phyloP scores from a whole-genome alignment of 2,329 filamentous ascomycete genomes.

The Mycocentrospora acerina region DNA sequence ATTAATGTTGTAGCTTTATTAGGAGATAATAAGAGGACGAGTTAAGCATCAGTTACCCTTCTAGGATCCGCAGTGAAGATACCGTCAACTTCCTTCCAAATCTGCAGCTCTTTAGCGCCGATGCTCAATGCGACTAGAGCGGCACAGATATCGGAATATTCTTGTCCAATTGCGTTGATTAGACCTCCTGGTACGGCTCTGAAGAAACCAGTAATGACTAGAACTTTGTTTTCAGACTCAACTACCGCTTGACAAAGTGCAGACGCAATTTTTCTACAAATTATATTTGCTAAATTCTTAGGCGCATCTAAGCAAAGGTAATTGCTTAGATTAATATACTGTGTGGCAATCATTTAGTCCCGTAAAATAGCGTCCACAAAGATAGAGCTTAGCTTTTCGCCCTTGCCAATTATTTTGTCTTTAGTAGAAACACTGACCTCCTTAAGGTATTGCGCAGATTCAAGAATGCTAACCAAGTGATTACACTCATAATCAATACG shows the following conservation, averaged over 20 bases:
- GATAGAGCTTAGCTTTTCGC: constrained; percentile 91
- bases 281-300: constrained; percentile 47
- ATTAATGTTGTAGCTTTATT: constrained; percentile 95
- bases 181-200: constrained; percentile 89
- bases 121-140: constrained; percentile 87
- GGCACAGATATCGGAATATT: constrained; percentile 95
- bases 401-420: constrained; percentile 84
- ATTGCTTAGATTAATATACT: constrained; percentile 88
- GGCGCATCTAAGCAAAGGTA: constrained; percentile 64
- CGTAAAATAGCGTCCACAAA: constrained; percentile 85
- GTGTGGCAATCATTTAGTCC: constrained; percentile 77
- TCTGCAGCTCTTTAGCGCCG: constrained; percentile 84
- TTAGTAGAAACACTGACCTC: constrained; percentile 55
- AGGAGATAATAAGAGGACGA: constrained; percentile 87
- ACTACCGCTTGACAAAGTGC: constrained; percentile 46
- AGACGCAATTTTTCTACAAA: constrained; percentile 47
- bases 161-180: constrained; percentile 87
- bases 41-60: constrained; percentile 87
- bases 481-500: constrained; percentile 79
- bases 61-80: constrained; percentile 86
- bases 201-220: constrained; percentile 81
- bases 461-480: constrained; percentile 73
- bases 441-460: constrained; percentile 60
- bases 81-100: constrained; percentile 99
- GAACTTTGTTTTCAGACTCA: constrained; percentile 47